phyloP scores from a whole-genome alignment of 2,329 filamentous ascomycete species.

The Coleophoma cylindrospora region DNA sequence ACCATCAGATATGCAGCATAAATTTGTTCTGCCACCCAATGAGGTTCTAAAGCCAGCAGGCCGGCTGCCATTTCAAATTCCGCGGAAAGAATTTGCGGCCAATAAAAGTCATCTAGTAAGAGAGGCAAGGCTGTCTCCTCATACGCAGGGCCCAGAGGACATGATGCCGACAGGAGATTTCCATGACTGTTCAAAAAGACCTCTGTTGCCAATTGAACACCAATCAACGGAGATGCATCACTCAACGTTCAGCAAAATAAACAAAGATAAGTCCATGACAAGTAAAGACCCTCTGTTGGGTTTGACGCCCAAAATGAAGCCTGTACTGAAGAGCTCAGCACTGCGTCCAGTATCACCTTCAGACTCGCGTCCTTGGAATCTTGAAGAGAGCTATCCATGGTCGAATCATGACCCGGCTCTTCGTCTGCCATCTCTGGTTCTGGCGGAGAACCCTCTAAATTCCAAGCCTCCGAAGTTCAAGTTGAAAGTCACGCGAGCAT shows the following conservation, averaged over 20 bases:
- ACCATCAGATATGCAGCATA: conserved; percentile 14
- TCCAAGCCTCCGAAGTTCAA: conserved; percentile 19
- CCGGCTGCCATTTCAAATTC: no score
- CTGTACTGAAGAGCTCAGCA: conserved; percentile 15
- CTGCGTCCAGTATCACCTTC: conserved; percentile 10
- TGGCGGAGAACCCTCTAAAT: conserved; percentile 1
- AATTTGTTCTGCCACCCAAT: not conserved
- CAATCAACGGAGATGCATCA: no score
- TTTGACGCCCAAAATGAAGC: conserved; percentile 19
- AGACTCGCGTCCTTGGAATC: conserved; percentile 13
- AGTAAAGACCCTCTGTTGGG: not conserved
- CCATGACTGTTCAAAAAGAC: no score
- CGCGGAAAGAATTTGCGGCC: no score
- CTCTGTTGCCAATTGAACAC: no score
- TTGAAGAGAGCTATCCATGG: conserved; percentile 18
- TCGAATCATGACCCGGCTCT: conserved; percentile 7
- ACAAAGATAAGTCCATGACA: no score
- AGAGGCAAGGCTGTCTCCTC: no score
- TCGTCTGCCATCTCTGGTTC: conserved; percentile 2
- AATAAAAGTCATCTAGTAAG: no score
- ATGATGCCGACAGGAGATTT: no score
- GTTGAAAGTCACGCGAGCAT: conserved; percentile 22
- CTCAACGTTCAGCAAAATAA: no score
- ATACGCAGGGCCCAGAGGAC: no score
- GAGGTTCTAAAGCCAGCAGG: no score